Base-by-base conservation (phyloP, 345 rosid genomes). In the Acer saccharum region DNA sequence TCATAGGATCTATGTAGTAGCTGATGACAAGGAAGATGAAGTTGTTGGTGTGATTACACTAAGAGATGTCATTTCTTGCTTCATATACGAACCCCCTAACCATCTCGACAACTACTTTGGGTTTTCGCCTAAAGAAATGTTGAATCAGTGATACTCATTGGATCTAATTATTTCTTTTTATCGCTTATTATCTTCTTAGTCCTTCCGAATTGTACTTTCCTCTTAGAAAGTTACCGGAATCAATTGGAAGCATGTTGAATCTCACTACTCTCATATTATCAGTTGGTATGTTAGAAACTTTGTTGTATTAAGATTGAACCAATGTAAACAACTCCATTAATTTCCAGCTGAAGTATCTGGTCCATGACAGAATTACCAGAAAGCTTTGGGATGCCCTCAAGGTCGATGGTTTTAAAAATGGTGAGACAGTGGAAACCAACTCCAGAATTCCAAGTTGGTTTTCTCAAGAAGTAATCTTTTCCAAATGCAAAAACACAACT, bases 61-160 rank as follows among this genome's bases (percentile, higher is more conserved):
- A 13, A 80, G 98, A 85, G 99, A 93, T 79, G 98, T 93, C 65
- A 95, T 93, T 73, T 88, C 98, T 77, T 93, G 97, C 83, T 93
- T 95, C 86, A 82, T 92, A 58, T 86, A 55, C 44, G 98, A 95
- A 82, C 97, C 99, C 68, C 91, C 94, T 1, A 82, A 85, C 79
- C 88, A 84, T 87, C 86, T 87, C 23, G 96, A 92, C 52, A 82
- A 78, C 78, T 87, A 80, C 83, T 77, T 89, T 0, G 94, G 92
- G 11, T 86, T 90, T 82, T 87, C 93, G 10, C 82, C 86, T 52
- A 89, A 82, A 82, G 92, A 92, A 70, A 80, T 87, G 89, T 82
- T 90, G 78, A 78, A 81, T 67, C 78, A 82, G 68, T 92, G 81
- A 87, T 43, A 54, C 35, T 43, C 35, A 32, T 78, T 50, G 18